phyloP scores from a whole-genome alignment of 2,329 filamentous ascomycete genomes.

The Fusarium siculi region DNA sequence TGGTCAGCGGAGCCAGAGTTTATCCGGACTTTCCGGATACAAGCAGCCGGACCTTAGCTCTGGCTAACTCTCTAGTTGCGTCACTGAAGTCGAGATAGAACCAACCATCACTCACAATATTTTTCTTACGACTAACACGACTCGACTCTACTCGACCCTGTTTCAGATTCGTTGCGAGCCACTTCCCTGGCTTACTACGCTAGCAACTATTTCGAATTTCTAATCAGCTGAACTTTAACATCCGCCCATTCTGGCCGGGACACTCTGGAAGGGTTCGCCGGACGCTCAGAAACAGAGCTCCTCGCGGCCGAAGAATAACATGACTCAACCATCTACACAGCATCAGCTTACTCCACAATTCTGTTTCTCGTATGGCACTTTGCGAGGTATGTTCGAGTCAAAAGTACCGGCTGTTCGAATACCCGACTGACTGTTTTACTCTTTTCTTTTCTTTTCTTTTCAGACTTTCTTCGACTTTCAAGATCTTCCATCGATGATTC shows the following conservation, averaged over 20 bases:
- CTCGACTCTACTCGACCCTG: conserved; percentile 8
- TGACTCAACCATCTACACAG: conserved; percentile 57
- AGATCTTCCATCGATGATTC: conserved; percentile 86
- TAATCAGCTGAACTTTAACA: not conserved
- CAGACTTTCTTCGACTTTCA: conserved; percentile 91
- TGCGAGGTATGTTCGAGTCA: conserved; percentile 67
- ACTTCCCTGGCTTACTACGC: conserved; percentile 14
- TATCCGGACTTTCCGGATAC: conserved; percentile 27
- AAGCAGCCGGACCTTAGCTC: conserved; percentile 10
- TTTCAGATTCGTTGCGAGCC: conserved; percentile 17
- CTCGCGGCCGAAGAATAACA: conserved; percentile 51
- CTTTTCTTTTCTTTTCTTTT: not conserved
- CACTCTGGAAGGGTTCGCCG: conserved; percentile 60
- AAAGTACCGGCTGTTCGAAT: not conserved
- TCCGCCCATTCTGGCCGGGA: conserved; percentile 57
- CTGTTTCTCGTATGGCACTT: conserved; percentile 76
- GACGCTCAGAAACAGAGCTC: conserved; percentile 49
- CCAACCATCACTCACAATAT: not conserved
- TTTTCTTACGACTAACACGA: conserved; percentile 7
- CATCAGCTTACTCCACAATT: conserved; percentile 75
- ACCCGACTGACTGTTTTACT: not conserved
- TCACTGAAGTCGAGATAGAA: conserved; percentile 32
- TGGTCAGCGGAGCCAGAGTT: conserved; percentile 32
- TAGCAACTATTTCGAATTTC: conserved; percentile 4
- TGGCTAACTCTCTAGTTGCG: conserved; percentile 33